phyloP scores from a whole-genome alignment of 108 stramenopile species.

The Conticribra guillardii region DNA sequence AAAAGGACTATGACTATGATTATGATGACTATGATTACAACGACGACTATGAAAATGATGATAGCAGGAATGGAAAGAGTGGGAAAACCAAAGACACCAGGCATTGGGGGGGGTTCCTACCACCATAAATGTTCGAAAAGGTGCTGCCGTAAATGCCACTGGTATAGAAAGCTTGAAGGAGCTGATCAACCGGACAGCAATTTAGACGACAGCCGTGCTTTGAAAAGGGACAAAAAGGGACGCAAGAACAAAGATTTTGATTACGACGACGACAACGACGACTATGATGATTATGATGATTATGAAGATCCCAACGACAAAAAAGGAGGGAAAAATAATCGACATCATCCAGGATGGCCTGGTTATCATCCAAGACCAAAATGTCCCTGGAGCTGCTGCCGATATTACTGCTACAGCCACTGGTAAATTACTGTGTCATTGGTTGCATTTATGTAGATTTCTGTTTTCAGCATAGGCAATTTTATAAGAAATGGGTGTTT shows the following conservation, averaged over 20 bases:
- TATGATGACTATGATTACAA: slow-evolving; percentile 1
- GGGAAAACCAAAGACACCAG: not conserved
- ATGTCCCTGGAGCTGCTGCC: no score
- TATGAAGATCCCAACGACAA: no score
- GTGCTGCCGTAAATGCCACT: not conserved
- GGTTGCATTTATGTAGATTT: no score
- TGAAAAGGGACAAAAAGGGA: not conserved
- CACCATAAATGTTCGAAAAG: not conserved
- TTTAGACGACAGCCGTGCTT: not conserved
- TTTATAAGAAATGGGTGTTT: no score
- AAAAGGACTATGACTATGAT: not conserved
- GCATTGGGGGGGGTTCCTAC: not conserved
- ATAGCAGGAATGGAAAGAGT: not conserved
- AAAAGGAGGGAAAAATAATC: no score
- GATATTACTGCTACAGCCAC: no score
- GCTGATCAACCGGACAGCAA: not conserved
- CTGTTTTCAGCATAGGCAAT: no score
- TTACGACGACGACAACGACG: not conserved
- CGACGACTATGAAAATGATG: not conserved
- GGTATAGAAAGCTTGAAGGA: not conserved
- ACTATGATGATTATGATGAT: not conserved
- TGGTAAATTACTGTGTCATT: no score
- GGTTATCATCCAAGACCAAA: no score
- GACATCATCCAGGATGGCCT: no score
- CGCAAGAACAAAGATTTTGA: not conserved